Conservation (phyloP, 2,329 filamentous ascomycete species). For the Neonectria magnoliae region DNA sequence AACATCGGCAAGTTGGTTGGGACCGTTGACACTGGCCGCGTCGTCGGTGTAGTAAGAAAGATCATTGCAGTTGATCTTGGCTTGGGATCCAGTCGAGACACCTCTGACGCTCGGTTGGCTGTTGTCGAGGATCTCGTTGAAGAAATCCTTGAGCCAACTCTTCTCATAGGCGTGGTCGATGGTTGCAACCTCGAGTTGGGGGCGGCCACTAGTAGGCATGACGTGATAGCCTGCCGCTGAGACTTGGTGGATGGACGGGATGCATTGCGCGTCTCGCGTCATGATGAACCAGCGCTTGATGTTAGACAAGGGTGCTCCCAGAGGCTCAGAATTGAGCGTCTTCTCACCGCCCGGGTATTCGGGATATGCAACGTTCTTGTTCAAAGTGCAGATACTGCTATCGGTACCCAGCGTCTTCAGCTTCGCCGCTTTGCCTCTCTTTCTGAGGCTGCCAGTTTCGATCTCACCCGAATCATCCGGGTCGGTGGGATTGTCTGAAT, state of each 20-base stretch:
- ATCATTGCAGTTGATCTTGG: constrained; percentile 25
- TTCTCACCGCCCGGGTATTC: constrained; percentile 2
- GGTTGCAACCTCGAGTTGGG: background rate
- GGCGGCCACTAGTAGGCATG: background rate
- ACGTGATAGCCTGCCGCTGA: background rate
- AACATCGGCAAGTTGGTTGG: constrained; percentile 3
- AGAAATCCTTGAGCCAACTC: constrained; percentile 24
- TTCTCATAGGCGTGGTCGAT: constrained; percentile 31
- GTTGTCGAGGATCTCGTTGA: background rate
- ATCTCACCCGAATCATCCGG: background rate
- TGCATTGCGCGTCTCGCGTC: constrained; percentile 1
- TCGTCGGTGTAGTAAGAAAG: constrained; percentile 9
- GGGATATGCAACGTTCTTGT: background rate
- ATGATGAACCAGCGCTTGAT: constrained; percentile 13
- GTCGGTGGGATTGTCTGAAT: background rate
- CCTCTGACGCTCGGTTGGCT: background rate
- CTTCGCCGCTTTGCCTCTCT: background rate
- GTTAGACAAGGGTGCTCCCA: background rate
- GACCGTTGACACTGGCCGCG: rapidly evolving
- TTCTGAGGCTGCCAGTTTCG: background rate
- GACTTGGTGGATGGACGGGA: background rate
- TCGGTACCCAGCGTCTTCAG: background rate
- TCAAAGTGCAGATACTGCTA: too few relatives aligned
- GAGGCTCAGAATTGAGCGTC: background rate
- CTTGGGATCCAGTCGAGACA: background rate